These are phyloP conservation scores for Curvularia verruculosa DNA, from an alignment of 2,329 filamentous ascomycete genomes.

Conservation along the genomic window DNA sequence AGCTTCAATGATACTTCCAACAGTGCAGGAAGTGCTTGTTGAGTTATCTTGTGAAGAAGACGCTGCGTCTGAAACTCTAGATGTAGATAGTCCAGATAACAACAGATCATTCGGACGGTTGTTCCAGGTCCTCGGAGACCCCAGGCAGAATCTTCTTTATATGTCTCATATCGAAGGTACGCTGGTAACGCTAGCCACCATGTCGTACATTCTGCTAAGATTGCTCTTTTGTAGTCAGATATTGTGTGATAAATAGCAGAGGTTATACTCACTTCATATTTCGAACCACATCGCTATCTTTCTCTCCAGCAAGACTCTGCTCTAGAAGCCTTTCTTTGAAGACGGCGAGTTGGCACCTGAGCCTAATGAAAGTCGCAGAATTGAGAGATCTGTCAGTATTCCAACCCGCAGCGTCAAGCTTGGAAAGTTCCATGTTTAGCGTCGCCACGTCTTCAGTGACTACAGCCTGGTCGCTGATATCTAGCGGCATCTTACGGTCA, in stretches of 20 bases:
- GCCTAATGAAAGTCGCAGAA: conserved; percentile 35
- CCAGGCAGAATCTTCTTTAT: conserved; percentile 43
- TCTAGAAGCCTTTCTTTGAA: conserved; percentile 44
- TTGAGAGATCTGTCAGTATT: conserved; percentile 37
- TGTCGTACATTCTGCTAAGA: conserved; percentile 34
- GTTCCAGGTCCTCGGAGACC: conserved; percentile 28
- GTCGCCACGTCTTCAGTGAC: conserved; percentile 31
- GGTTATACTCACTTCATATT: conserved; percentile 38
- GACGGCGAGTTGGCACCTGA: conserved; percentile 34
- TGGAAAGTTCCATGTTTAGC: conserved; percentile 35
- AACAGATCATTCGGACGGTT: conserved; percentile 36
- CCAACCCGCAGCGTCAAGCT: conserved; percentile 41
- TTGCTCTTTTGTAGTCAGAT: conserved; percentile 28
- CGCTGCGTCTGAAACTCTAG: conserved; percentile 44
- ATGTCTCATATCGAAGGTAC: conserved; percentile 45
- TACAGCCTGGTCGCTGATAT: conserved; percentile 39
- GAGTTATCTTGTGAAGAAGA: conserved; percentile 41
- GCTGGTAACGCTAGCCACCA: conserved; percentile 36
- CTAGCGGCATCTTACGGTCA: conserved; percentile 40
- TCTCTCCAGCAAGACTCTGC: conserved; percentile 41
- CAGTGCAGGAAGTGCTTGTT: conserved; percentile 39
- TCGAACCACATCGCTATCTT: conserved; percentile 34
- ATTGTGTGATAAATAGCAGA: neutral
- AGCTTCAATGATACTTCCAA: conserved; percentile 44
- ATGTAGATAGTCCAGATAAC: conserved; percentile 46